phyloP scores from a whole-genome alignment of 2,329 filamentous ascomycete species.

The Microsporum audouinii region DNA sequence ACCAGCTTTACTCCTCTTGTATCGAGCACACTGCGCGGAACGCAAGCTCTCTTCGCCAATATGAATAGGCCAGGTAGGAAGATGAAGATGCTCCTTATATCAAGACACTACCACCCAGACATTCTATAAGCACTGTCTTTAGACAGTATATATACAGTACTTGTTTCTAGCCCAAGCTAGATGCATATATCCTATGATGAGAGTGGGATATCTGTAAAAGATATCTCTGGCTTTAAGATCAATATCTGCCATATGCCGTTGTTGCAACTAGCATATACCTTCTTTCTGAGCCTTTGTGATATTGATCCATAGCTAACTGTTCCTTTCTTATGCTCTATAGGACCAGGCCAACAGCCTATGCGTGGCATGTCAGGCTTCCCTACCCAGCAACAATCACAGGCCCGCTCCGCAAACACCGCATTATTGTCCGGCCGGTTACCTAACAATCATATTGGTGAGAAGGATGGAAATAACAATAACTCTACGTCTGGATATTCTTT shows the following conservation, averaged over 20 bases:
- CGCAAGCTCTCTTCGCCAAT: conserved; percentile 12
- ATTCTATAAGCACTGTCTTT: neutral
- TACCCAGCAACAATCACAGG: conserved; percentile 37
- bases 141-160: neutral
- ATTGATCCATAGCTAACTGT: neutral
- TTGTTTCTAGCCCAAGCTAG: neutral
- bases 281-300: neutral
- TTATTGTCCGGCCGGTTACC: conserved; percentile 40
- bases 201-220: neutral
- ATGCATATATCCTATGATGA: neutral
- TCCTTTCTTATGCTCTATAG: conserved; percentile 21
- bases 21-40: neutral
- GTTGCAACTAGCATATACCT: neutral
- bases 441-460: conserved; percentile 45
- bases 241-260: neutral
- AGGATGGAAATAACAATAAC: neutral
- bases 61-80: conserved; percentile 42
- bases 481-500: neutral
- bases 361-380: conserved; percentile 45
- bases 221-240: neutral
- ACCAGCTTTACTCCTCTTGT: neutral
- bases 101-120: neutral
- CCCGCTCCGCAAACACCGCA: conserved; percentile 36
- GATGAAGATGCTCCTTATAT: conserved; percentile 20
- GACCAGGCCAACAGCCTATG: conserved; percentile 40